Base-by-base conservation (phyloP, 1,139 yeast genomes). In the Yamadazyma blattariae region DNA sequence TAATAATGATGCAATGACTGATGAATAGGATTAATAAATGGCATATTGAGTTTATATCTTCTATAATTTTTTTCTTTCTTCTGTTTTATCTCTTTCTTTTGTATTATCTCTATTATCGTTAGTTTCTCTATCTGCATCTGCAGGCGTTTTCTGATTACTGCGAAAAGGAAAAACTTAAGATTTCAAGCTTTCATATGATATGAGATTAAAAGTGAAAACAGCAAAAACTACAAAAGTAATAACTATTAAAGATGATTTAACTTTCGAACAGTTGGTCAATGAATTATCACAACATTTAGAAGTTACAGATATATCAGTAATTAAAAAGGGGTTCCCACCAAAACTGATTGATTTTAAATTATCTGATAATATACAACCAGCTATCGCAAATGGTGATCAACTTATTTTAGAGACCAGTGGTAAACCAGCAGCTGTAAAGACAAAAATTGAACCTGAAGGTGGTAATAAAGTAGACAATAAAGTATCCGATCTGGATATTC, bases 241-340 rank as follows among this genome's bases (percentile, higher is more conserved):
- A 9, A 38, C 38, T 1, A 29, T 48, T 5, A 46, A 45, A 12
- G 46, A 41, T 17, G 30, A 25, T 13, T 10, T 34, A 2, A 29
- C 40, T 3, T 34, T 39, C 12, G 42, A 32, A n/a, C 51, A 52
- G 16, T 53, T 64, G 22, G 25, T 56, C 4, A 36, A 36, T 2
- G 50, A 45, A 20, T 34, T 59, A 4, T 38, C 46, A 25, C 32
- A 21, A 1, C 41, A 46, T 25, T 19, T 13, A 12, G 42, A 46
- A 12, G 38, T 53, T 29, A 46, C 56, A 31, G 44, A 45, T 4
- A 40, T 55, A 2, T 22, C 33, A 3, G 32, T 50, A 15, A 56
- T 81, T 33, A 71, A 73, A 41, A 57, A 51, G 20, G 90, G 89
- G 9, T 82, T 74, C 45, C 90, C 90, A 2, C 86, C 86, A 0